A percentile compares a stretch with the other conserved stretches of the same genome.
phyloP scores from a whole-genome alignment of 495 filamentous ascomycete genomes.

The Penicillium diatomitis region DNA sequence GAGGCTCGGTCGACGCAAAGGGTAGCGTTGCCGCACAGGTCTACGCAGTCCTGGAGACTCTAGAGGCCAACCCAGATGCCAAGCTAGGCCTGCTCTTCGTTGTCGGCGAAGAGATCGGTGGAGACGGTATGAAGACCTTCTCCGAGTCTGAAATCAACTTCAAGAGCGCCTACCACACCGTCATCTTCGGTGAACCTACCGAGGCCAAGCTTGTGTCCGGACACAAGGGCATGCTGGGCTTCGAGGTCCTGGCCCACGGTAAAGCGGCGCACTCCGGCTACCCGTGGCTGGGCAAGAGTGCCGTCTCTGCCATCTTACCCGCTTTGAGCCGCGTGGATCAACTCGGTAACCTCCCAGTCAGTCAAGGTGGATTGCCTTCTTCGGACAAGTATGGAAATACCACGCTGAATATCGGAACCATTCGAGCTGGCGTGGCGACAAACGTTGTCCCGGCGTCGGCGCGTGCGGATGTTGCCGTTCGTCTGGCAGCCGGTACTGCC shows the following conservation, averaged over 20 bases:
- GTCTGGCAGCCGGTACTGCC: constrained; percentile 66
- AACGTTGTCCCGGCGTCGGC: constrained; percentile 81
- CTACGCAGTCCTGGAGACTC: constrained; percentile 53
- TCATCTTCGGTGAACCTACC: constrained; percentile 89
- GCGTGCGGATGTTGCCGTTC: constrained; percentile 53
- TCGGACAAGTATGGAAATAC: constrained; percentile 74
- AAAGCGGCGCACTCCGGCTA: constrained; percentile 85
- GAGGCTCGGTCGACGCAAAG: constrained; percentile 87
- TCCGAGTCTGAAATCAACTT: constrained; percentile 31
- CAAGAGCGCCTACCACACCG: constrained; percentile 44
- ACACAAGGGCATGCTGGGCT: constrained; percentile 73
- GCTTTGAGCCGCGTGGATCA: constrained; percentile 54
- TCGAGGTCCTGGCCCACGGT: constrained; percentile 56
- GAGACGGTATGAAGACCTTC: constrained; percentile 70
- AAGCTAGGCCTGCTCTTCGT: constrained; percentile 74
- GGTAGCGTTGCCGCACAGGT: constrained; percentile 75
- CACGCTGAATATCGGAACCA: constrained; percentile 73
- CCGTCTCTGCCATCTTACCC: constrained; percentile 63
- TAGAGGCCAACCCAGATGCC: constrained; percentile 31
- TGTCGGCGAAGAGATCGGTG: constrained; percentile 74
- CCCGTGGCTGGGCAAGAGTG: constrained; percentile 72
- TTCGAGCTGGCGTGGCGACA: constrained; percentile 74
- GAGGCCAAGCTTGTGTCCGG: constrained; percentile 77
- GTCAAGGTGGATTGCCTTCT: constrained; percentile 51
- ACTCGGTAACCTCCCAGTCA: constrained; percentile 34